phyloP scores from a whole-genome alignment of 495 filamentous ascomycete species.

The Terfezia claveryi region DNA sequence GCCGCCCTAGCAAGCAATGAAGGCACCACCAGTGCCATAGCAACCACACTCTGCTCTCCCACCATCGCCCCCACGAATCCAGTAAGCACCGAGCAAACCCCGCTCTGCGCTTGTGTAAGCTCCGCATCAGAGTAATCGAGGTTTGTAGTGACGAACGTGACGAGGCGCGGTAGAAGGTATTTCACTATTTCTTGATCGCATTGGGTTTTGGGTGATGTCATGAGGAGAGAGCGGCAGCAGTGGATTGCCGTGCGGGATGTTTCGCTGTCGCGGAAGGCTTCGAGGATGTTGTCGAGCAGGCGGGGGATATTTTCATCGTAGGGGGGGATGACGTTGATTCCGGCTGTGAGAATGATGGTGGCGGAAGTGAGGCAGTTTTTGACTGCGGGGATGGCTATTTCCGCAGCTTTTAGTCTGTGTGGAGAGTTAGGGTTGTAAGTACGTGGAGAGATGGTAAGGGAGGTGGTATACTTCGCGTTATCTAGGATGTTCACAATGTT shows the following conservation, averaged over 20 bases:
- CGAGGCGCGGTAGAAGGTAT: constrained; percentile 51
- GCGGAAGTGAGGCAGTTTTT: constrained; percentile 78
- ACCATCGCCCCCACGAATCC: constrained; percentile 38
- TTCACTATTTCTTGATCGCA: constrained; percentile 53
- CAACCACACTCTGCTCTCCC: constrained; percentile 30
- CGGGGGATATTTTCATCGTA: constrained; percentile 28
- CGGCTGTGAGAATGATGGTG: constrained; percentile 71
- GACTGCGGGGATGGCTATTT: constrained; percentile 44
- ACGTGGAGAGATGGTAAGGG: neutral
- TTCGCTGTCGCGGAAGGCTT: constrained; percentile 21
- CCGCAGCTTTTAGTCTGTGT: constrained; percentile 12
- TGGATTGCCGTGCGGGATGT: constrained; percentile 70
- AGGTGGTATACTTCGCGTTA: constrained; percentile 14
- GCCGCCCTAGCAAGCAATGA: constrained; percentile 53
- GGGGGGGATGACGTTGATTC: constrained; percentile 45
- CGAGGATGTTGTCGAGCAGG: constrained; percentile 13
- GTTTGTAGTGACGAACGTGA: constrained; percentile 48
- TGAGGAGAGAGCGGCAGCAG: constrained; percentile 61
- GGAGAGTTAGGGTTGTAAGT: neutral
- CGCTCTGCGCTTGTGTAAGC: constrained; percentile 42
- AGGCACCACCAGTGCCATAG: constrained; percentile 54
- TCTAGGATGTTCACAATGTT: constrained; percentile 18
- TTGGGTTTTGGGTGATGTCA: constrained; percentile 36
- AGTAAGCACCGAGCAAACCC: constrained; percentile 47
- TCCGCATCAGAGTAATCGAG: constrained; percentile 44